These are phyloP conservation scores for Rhizophlyctis rosea DNA, from an alignment of 192 early-diverging fungal genomes.

Conservation along the genomic window DNA sequence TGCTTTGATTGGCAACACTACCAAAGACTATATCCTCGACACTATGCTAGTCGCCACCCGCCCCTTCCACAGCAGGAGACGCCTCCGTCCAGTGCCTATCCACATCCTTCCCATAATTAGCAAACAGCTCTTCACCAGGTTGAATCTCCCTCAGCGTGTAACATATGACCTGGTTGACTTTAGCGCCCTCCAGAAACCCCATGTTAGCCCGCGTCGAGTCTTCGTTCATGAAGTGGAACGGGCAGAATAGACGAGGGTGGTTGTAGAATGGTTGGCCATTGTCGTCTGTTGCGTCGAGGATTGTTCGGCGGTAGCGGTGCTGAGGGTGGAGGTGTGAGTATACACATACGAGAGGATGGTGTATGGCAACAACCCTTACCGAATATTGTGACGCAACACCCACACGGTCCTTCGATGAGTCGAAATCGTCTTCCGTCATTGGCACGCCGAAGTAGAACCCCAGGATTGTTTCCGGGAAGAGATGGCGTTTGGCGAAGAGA, in stretches of 20 bases:
- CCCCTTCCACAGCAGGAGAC: not conserved
- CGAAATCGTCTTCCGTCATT: conserved; percentile 94
- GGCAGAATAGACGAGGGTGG: conserved; percentile 54
- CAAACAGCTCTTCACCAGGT: conserved; percentile 81
- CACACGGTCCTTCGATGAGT: conserved; percentile 76
- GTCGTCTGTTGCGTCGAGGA: conserved; percentile 87
- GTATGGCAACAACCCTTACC: conserved; percentile 57
- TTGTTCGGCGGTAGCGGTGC: conserved; percentile 75
- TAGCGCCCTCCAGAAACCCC: conserved; percentile 70
- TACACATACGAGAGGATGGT: not conserved
- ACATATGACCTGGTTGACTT: conserved; percentile 87
- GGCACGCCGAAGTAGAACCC: conserved; percentile 97
- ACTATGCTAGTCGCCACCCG: not conserved
- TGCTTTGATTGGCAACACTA: no score
- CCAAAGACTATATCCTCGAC: no score
- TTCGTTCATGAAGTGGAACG: conserved; percentile 94
- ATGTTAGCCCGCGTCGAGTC: conserved; percentile 60
- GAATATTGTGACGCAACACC: conserved; percentile 82
- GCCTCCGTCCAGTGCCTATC: conserved; percentile 64
- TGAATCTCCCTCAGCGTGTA: conserved; percentile 66
- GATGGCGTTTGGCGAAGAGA: conserved; percentile 47
- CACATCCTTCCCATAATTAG: conserved; percentile 80
- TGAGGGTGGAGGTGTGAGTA: not conserved
- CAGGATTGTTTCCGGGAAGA: conserved; percentile 71
- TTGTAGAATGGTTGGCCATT: conserved; percentile 72